phyloP scores from a whole-genome alignment of 2,329 filamentous ascomycete genomes.

The Colletotrichum chrysophilum region DNA sequence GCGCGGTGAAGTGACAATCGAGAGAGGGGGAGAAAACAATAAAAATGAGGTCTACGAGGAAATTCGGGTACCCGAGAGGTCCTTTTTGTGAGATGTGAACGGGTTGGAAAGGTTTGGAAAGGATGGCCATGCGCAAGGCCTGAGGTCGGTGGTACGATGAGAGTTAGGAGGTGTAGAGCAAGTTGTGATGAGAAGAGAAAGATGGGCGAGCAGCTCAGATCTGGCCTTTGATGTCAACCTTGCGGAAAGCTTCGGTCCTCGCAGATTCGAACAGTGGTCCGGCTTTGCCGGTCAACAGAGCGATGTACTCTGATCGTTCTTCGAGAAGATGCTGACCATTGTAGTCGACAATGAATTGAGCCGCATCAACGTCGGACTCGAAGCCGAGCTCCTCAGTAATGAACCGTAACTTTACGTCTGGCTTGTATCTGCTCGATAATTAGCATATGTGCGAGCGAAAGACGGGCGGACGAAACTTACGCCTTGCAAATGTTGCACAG shows the following conservation, averaged over 20 bases:
- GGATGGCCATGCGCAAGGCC: background rate
- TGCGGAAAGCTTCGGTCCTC: constrained; percentile 76
- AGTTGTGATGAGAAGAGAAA: constrained; percentile 4
- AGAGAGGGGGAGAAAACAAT: background rate
- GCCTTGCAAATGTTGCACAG: constrained; percentile 92
- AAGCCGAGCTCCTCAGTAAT: constrained; percentile 96
- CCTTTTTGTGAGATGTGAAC: background rate
- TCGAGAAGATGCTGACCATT: constrained; percentile 78
- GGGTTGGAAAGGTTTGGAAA: background rate
- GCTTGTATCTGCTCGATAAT: constrained; percentile 78
- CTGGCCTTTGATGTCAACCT: constrained; percentile 97
- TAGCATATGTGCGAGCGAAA: constrained; percentile 39
- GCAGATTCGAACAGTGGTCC: constrained; percentile 75
- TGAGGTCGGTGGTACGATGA: background rate
- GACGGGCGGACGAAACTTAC: constrained; percentile 63
- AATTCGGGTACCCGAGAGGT: background rate
- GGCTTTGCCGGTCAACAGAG: constrained; percentile 77
- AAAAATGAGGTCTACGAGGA: constrained; percentile 13
- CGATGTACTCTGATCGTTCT: constrained; percentile 75
- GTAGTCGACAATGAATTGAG: constrained; percentile 87
- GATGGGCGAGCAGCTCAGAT: constrained; percentile 61
- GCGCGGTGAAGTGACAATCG: constrained; percentile 6
- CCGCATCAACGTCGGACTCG: constrained; percentile 88
- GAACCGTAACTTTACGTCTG: constrained; percentile 86
- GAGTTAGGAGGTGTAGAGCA: constrained; percentile 7